These are phyloP conservation scores for Trichoderma sp. DNA, from an alignment of 2,329 filamentous ascomycete species.

Conservation along the genomic window DNA sequence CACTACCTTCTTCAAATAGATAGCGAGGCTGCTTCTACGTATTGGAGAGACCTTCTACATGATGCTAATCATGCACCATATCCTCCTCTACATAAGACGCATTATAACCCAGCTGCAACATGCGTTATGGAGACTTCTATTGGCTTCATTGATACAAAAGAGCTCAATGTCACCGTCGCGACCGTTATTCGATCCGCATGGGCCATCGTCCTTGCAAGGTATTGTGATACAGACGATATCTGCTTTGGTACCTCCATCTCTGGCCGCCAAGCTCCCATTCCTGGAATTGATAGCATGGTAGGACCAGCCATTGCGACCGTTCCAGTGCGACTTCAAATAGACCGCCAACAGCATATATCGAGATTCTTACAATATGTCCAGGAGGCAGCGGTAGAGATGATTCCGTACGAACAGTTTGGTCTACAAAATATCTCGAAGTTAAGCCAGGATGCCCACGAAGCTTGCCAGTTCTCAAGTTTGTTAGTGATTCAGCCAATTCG, in stretches of 20 bases:
- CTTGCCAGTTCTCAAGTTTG: conserved; percentile 2
- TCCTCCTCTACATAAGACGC: neutral
- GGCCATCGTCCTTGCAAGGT: conserved; percentile 31
- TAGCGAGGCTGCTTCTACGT: neutral
- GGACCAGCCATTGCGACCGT: conserved; percentile 27
- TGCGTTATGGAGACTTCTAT: neutral
- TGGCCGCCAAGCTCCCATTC: conserved; percentile 25
- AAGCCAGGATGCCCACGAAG: neutral
- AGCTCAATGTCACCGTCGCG: conserved; percentile 19
- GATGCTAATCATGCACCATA: neutral
- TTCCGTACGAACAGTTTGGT: neutral
- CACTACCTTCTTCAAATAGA: neutral
- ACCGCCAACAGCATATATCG: neutral
- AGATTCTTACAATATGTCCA: neutral
- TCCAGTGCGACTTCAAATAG: conserved; percentile 7
- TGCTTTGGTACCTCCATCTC: conserved; percentile 25
- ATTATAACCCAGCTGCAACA: neutral
- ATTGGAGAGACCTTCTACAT: neutral
- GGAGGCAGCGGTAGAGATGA: neutral
- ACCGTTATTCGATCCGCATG: conserved; percentile 14
- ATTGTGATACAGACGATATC: conserved; percentile 30
- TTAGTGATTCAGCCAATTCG: neutral
- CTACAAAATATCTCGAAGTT: neutral
- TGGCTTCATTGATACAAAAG: neutral
- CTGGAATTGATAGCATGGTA: conserved; percentile 22